phyloP scores from a whole-genome alignment of 2,329 filamentous ascomycete species.

The Emergomyces orientalis region DNA sequence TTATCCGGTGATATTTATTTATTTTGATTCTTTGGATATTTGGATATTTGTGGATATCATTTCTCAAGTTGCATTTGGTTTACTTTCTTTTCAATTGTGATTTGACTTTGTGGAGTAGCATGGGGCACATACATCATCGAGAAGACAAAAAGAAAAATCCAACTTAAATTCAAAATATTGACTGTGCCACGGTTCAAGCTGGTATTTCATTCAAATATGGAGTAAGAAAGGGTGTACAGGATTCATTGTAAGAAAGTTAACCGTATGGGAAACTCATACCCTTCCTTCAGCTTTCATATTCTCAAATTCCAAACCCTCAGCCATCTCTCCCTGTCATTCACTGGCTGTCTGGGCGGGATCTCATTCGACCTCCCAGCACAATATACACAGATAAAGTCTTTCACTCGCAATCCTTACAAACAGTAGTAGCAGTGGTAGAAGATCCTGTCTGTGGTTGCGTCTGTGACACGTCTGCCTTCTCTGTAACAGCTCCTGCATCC shows the following conservation, averaged over 20 bases:
- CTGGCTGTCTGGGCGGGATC: no score
- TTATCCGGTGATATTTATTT: not conserved
- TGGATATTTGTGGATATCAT: not conserved
- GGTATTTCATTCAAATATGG: not conserved
- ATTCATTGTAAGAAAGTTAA: not conserved
- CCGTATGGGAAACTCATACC: no score
- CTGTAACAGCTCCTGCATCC: not conserved
- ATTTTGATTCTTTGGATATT: not conserved
- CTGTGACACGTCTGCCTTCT: not conserved
- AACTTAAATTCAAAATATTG: not conserved
- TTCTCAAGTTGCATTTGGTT: no score
- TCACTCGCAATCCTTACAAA: slow-evolving; percentile 7
- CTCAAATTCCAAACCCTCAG: not conserved
- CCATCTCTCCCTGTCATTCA: not conserved
- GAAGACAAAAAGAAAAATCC: not conserved
- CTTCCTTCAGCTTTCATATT: not conserved
- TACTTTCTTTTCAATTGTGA: not conserved
- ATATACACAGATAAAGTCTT: not conserved
- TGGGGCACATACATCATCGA: not conserved
- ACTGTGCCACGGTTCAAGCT: not conserved
- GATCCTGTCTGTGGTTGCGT: not conserved
- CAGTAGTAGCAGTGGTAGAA: not conserved
- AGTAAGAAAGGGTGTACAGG: not conserved
- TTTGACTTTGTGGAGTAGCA: not conserved
- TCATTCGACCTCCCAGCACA: not conserved